These are phyloP conservation scores for Kwoniella pini DNA, from an alignment of 768 basidiomycete genomes.

Conservation along the genomic window DNA sequence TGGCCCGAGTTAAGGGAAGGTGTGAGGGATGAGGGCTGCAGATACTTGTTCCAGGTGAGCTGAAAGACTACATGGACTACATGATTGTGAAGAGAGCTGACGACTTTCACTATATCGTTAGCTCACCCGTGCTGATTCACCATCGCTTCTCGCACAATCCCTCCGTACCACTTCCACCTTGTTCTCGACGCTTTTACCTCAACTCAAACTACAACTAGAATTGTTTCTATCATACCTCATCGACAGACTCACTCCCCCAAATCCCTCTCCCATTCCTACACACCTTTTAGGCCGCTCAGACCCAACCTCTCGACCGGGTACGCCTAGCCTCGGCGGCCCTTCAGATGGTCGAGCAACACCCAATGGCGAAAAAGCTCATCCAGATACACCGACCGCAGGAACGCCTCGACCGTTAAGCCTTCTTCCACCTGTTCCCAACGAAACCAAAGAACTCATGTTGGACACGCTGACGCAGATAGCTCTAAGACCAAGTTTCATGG, in stretches of 20 bases:
- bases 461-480: constrained; percentile 82
- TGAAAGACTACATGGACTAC: background rate
- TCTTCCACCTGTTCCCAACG: constrained; percentile 71
- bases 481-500: constrained; percentile 85
- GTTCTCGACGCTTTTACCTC: constrained; percentile 78
- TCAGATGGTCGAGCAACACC: constrained; percentile 61
- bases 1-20: constrained; percentile 77
- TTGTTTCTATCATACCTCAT: constrained; percentile 91
- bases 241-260: constrained; percentile 72
- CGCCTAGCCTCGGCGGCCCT: constrained; percentile 21
- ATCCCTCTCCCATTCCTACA: constrained; percentile 37
- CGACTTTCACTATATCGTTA: constrained; percentile 20
- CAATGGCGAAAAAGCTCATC: constrained; percentile 37
- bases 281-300: constrained; percentile 27
- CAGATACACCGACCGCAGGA: constrained; percentile 53
- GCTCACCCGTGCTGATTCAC: constrained; percentile 86
- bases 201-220: constrained; percentile 92
- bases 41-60: constrained; percentile 80
- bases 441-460: constrained; percentile 83
- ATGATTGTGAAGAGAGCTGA: constrained; percentile 2
- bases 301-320: constrained; percentile 27
- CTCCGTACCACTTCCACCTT: constrained; percentile 84
- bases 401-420: constrained; percentile 54
- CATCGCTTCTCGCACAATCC: constrained; percentile 72
- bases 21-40: constrained; percentile 85